Conservation (phyloP, 2,329 filamentous ascomycete genomes). For the Cytospora piceae region DNA sequence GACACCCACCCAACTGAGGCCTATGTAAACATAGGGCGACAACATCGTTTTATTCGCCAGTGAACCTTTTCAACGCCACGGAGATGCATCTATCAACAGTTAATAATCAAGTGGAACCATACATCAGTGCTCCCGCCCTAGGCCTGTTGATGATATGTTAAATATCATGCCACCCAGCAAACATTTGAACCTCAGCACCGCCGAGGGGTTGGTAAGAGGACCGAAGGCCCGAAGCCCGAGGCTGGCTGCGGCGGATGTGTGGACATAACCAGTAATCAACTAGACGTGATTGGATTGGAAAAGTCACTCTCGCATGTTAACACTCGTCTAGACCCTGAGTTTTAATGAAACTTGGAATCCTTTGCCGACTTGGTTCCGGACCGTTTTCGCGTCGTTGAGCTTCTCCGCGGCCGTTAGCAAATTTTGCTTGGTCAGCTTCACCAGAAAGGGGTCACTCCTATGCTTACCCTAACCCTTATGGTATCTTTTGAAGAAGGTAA, state of each 20-base stretch:
- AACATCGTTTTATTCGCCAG: not conserved
- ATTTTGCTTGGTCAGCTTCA: not conserved
- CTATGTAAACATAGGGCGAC: not conserved
- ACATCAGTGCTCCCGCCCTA: not conserved
- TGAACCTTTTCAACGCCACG: not conserved
- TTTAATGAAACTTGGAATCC: not conserved
- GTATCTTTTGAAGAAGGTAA: too few relatives aligned
- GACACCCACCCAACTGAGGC: not conserved
- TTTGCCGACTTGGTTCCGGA: constrained; percentile 11
- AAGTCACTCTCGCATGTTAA: not conserved
- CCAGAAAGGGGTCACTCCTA: not conserved
- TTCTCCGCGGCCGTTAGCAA: constrained; percentile 4
- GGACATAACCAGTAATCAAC: constrained; percentile 3
- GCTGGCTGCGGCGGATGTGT: not conserved
- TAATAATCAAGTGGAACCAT: not conserved
- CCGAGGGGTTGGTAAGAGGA: constrained; percentile 3
- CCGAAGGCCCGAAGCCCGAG: constrained; percentile 1
- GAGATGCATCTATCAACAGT: not conserved
- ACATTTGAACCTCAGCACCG: constrained; percentile 7
- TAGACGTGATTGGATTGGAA: constrained; percentile 7
- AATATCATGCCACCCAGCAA: constrained; percentile 12
- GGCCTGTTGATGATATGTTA: not conserved
- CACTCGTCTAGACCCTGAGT: not conserved
- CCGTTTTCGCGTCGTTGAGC: constrained; percentile 12
- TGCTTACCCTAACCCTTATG: not conserved